Percentiles rank a stretch among this genome's conserved stretches.
These are phyloP conservation scores for Erythrophleum ivorense DNA, from an alignment of 331 rosid genomes.

Conservation along the genomic window DNA sequence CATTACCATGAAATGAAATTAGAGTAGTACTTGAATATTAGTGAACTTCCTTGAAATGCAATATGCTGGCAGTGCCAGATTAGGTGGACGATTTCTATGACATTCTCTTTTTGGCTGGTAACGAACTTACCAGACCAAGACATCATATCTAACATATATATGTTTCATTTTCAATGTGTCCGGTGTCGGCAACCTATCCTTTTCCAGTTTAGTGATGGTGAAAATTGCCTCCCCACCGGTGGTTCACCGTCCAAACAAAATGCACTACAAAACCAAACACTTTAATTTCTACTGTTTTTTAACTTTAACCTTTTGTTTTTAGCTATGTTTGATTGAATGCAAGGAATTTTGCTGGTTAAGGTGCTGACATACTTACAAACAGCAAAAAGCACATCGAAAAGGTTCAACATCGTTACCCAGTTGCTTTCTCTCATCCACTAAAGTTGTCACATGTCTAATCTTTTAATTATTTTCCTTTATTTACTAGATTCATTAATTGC, in stretches of 20 bases:
- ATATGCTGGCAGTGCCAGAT: neutral
- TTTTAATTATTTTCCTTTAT: neutral
- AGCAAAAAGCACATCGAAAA: neutral
- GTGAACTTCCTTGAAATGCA: neutral
- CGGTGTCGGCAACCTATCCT: slow-evolving; percentile 35
- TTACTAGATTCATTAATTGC: neutral
- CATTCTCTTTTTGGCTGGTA: slow-evolving; percentile 7
- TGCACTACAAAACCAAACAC: slow-evolving; percentile 8
- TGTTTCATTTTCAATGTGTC: slow-evolving; percentile 26
- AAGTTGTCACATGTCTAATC: neutral
- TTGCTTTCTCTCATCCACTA: neutral
- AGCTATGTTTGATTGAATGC: neutral
- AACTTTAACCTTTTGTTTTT: neutral
- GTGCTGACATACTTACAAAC: neutral
- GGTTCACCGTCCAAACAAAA: slow-evolving; percentile 27
- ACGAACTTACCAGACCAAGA: slow-evolving; percentile 2
- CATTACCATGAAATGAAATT: neutral
- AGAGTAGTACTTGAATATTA: neutral
- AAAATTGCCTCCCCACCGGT: slow-evolving; percentile 17
- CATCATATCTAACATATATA: neutral
- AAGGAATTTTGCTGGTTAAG: neutral
- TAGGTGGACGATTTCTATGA: neutral
- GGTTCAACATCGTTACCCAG: too few species aligned
- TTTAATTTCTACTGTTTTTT: slow-evolving; percentile 10
- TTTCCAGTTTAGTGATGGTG: slow-evolving; percentile 22